phyloP scores from a whole-genome alignment of 345 rosid genomes.

The Arabis alpina region DNA sequence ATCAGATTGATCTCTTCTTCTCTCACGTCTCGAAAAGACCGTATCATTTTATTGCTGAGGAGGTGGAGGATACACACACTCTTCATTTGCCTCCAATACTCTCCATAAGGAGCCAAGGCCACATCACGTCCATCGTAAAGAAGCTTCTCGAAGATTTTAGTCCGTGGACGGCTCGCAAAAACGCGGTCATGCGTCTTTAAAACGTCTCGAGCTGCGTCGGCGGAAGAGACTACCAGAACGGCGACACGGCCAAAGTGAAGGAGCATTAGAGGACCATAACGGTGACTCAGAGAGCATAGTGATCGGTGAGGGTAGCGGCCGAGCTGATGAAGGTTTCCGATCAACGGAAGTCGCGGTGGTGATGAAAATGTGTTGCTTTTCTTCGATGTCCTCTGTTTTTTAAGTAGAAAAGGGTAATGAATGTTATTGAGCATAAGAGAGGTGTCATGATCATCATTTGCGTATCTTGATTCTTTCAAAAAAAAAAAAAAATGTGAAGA shows the following conservation, averaged over 20 bases:
- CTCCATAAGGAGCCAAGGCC: conserved; percentile 56
- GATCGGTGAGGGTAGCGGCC: conserved; percentile 55
- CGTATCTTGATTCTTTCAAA: conserved; percentile 38
- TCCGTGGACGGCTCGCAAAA: conserved; percentile 55
- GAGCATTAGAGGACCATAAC: conserved; percentile 60
- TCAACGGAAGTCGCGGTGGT: conserved; percentile 51
- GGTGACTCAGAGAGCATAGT: conserved; percentile 44
- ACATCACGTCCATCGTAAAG: conserved; percentile 49
- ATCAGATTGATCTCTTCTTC: conserved; percentile 50
- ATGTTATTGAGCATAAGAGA: conserved; percentile 5
- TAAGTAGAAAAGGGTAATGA: neutral
- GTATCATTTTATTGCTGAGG: conserved; percentile 52
- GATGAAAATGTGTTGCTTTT: conserved; percentile 42
- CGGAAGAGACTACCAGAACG: conserved; percentile 54
- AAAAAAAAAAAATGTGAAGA: too few relatives aligned
- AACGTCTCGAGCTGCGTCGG: conserved; percentile 51
- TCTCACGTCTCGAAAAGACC: conserved; percentile 46
- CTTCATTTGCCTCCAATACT: conserved; percentile 71
- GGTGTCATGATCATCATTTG: neutral
- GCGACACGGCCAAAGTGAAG: conserved; percentile 56
- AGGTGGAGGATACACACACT: conserved; percentile 52
- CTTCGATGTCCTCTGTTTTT: neutral
- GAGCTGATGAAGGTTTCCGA: conserved; percentile 65
- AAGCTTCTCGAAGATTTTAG: conserved; percentile 37
- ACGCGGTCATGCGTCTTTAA: conserved; percentile 57